phyloP scores from a whole-genome alignment of 1,284 basidiomycete species.

The Malassezia nana region DNA sequence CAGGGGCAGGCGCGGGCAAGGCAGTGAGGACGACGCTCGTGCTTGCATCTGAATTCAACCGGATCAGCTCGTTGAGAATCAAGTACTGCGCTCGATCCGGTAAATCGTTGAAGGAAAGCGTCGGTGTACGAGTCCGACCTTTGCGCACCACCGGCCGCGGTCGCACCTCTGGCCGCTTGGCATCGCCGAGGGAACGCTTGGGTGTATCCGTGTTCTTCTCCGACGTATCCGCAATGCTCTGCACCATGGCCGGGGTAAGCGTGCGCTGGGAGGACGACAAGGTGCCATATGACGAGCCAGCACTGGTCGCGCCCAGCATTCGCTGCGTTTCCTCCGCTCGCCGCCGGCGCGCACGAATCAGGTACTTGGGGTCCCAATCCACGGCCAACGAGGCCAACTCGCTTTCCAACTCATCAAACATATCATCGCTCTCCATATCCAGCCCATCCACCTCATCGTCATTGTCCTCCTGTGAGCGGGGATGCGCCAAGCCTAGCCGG shows the following conservation, averaged over 20 bases:
- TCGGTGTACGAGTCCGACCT: neutral
- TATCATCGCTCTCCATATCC: constrained; percentile 13
- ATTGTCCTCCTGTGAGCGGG: constrained; percentile 30
- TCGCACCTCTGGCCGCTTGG: neutral
- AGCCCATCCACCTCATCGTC: constrained; percentile 7
- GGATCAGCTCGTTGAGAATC: constrained; percentile 45
- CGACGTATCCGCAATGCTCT: neutral
- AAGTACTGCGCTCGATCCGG: constrained; percentile 47
- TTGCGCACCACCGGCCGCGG: neutral
- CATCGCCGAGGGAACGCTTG: neutral
- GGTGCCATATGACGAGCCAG: constrained; percentile 23
- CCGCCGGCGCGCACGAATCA: neutral
- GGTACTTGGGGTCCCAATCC: constrained; percentile 17
- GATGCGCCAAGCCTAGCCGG: constrained; percentile 43
- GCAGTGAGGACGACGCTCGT: constrained; percentile 45
- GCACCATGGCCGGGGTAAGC: constrained; percentile 27
- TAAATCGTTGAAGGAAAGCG: constrained; percentile 41
- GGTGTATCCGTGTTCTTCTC: neutral
- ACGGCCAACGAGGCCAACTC: constrained; percentile 35
- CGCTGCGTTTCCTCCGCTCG: neutral
- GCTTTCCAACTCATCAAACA: constrained; percentile 21
- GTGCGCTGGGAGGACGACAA: constrained; percentile 34
- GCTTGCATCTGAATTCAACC: constrained; percentile 28
- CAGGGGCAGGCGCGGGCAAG: constrained; percentile 41
- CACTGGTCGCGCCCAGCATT: neutral